Evolutionary conservation across 192 early-diverging fungal genomes (phyloP).

Genomic region (Rhizophagus sp.): DNA sequence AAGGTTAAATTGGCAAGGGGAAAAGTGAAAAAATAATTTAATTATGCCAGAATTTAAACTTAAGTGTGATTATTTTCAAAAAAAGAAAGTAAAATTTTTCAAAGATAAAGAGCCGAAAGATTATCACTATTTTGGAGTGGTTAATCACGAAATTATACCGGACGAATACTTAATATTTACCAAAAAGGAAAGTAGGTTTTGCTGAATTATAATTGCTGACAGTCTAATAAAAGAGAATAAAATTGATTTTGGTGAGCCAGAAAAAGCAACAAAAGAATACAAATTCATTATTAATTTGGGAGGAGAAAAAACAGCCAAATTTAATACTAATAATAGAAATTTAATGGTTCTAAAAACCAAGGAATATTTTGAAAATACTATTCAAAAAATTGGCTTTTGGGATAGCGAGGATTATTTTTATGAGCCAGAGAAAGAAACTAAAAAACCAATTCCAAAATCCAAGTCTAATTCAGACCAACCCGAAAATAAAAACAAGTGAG

Average conservation of each 20-base stretch:
- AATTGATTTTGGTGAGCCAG: conserved; percentile 11
- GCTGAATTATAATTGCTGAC: neutral
- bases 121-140: conserved; percentile 7
- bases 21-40: neutral
- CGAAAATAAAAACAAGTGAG: conserved; percentile 11
- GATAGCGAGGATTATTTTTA: conserved; percentile 23
- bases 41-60: conserved; percentile 8
- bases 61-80: neutral
- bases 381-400: conserved; percentile 23
- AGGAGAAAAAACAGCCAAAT: conserved; percentile 26
- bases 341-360: conserved; percentile 20
- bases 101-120: neutral
- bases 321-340: conserved; percentile 22
- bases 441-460: conserved; percentile 7
- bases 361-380: conserved; percentile 16
- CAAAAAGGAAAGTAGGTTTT: conserved; percentile 2
- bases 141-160: conserved; percentile 7
- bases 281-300: conserved; percentile 20
- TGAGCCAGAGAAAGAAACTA: neutral
- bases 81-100: conserved; percentile 7
- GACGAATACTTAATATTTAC: neutral
- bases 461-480: too few relatives aligned
- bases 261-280: conserved; percentile 12
- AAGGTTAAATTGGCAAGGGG: too few relatives aligned
- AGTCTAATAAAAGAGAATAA: neutral